Evolutionary conservation across 2,329 filamentous ascomycete genomes (phyloP), one percentile per base, ranked within the genome.

Genomic region (Aspergillus fijiensis): DNA sequence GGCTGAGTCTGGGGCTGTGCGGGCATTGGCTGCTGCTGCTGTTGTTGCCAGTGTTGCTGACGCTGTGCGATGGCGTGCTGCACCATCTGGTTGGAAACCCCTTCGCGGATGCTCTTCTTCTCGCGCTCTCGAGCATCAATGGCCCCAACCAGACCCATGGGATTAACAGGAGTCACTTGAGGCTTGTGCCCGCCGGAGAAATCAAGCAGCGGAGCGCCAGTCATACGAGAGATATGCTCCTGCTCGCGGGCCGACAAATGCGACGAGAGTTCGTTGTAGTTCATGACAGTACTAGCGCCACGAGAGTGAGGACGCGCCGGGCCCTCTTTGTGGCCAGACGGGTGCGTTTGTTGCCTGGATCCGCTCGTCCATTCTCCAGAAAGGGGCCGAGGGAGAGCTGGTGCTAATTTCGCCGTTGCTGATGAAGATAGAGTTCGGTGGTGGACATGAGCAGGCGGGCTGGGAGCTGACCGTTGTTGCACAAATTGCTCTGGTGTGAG

Each of bases 211-310:
- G 92, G 90, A 0, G 87, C 87, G 1, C 90, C 90, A 0, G 92
- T 96, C 67, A 91, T 82, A 42, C 90, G 86, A 10, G 92, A 90
- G n/a, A 96, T 84, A 66, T 96, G 89, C 76, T 96, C 91, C 73
- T 96, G 92, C 74, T 96, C 92, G 16, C 89, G 86, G 19, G 92
- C 92, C 21, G 90, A 92, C n/a, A 96, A 81, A 59, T 88, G 85
- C 0, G 79, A 77, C 9, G 84, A 81, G 25, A 83, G 76, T 64
- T 86, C 82, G 52, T 80, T 79, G 27, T 77, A 73, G 51, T 79
- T 77, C 31, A 89, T 74, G 59, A 84, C 71, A 4, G 76, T 73
- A 47, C 79, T 81, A 10, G 87, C 81, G 11, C 85, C 85, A 49
- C 86, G 84, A 12, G 89, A 91, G 54, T 78, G 78, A 2, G 72